Evolutionary conservation across 2,329 filamentous ascomycete genomes (phyloP), one percentile per base, ranked within the genome.

Genomic region (Hypoxylon sp.): DNA sequence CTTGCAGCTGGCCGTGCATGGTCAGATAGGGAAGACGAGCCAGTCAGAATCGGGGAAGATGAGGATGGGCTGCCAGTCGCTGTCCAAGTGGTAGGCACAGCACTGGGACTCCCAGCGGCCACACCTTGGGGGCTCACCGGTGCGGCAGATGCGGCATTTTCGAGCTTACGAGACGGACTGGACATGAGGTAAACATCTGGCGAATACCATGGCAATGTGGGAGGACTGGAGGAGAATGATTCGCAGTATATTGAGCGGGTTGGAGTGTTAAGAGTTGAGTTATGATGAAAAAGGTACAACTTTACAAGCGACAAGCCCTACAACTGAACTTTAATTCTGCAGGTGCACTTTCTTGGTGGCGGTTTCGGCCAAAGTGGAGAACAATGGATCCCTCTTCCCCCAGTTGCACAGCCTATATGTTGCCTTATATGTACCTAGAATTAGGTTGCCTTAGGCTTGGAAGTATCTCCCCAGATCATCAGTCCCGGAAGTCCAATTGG

Each of bases 121-220:
- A 60, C 58, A 58, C 57, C 54, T 55, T 55, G 51, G 25, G 49
- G 57, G 60, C 57, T 65, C 63, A 67, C 63, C 61, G 61, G 61
- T 63, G 62, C 63, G 61, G 75, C 67, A 62, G 61, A 54, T 78
- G 79, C 76, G 78, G 77, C 78, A 81, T 81, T 78, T 79, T 79
- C 77, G 72, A 71, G 70, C 68, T 73, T 69, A 69, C 68, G 69
- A 69, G 72, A 71, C 73, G 74, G 72, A 68, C 70, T 78, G 73
- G 78, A 82, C 80, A 83, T 83, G 79, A 77, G 78, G 74, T 72
- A 71, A 73, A 78, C 80, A 82, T 82, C 71, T 76, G 77, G 75
- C 73, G 59, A 65, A 63, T 61, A 60, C 57, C 61, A 61, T 63
- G 60, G 59, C 57, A 62, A 41, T 63, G 56, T 59, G 57, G 49